Evolutionary conservation across 805 yeast species (phyloP).

Genomic region (Kregervanrija delftensis): DNA sequence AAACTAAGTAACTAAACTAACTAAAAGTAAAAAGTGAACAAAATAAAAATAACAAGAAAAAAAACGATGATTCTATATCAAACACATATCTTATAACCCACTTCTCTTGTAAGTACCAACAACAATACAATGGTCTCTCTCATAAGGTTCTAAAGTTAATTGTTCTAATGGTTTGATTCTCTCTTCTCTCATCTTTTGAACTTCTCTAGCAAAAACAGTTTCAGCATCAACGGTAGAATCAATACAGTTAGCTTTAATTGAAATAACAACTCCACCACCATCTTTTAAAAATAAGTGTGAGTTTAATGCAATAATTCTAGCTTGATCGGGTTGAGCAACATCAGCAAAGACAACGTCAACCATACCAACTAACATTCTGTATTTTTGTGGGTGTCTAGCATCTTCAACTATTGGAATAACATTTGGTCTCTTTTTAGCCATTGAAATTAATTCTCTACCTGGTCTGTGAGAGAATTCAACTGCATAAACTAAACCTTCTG

Average conservation of each 20-base stretch:
- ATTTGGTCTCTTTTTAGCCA: constrained; percentile 99
- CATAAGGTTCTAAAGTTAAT: constrained; percentile 98
- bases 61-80: background rate
- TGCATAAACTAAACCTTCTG: constrained; percentile 98
- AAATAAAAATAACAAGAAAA: background rate
- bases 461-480: constrained; percentile 99
- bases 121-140: constrained; percentile 99
- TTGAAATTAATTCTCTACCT: constrained; percentile 97
- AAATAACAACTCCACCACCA: constrained; percentile 97
- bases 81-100: constrained; percentile 41
- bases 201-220: constrained; percentile 98
- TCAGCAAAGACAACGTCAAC: constrained; percentile 98
- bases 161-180: constrained; percentile 98
- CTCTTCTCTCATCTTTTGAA: constrained; percentile 97
- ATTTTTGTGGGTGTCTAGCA: constrained; percentile 99
- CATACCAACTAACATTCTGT: constrained; percentile 98
- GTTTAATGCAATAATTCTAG: constrained; percentile 98
- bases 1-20: background rate
- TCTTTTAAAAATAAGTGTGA: constrained; percentile 97
- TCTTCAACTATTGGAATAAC: constrained; percentile 98
- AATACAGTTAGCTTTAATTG: constrained; percentile 99
- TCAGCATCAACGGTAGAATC: constrained; percentile 99
- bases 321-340: constrained; percentile 99
- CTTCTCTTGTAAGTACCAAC: constrained; percentile 95
- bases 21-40: background rate